Evolutionary conservation across 768 basidiomycete genomes (phyloP), one percentile per base, ranked within the genome.

Genomic region (Leucogyrophana mollusca): DNA sequence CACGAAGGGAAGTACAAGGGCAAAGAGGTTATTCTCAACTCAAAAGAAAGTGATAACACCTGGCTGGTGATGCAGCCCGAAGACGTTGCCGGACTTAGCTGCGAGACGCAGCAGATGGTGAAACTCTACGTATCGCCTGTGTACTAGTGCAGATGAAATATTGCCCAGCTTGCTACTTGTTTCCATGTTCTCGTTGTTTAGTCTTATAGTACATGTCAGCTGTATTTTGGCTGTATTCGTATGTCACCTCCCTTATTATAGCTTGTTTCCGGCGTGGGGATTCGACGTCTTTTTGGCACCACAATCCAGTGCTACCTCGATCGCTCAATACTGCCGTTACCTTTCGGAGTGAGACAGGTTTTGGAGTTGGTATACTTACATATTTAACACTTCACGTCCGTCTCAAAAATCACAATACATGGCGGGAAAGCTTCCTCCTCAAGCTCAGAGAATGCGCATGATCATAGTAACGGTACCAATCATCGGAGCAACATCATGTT

Each of bases 391-490:
- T n/a, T n/a, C n/a, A n/a, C n/a, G n/a, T n/a, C n/a, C n/a, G n/a
- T n/a, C n/a, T n/a, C n/a, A n/a, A n/a, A n/a, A n/a, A n/a, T n/a
- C 27, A 30, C 27, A 30, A 39, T 22, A 18, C 42, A 67, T 67
- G 65, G 51, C 58, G 41, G 48, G 34, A 45, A 70, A 63, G 49
- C 57, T 78, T 10, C 69, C 74, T 18, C 72, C 71, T 7, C 70
- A 78, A 54, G 74, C 72, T 34, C 70, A 65, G 35, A 65, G 69
- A 49, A 60, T 74, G 42, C 73, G 73, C 17, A 77, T 73, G 21
- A 76, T 88, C 48, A 82, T 88, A 34, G 68, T 84, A 33, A 73
- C 83, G 0, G 52, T 82, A 10, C 86, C 86, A 3, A 74, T 88
- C 35, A 80, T 87, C 40, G 80, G 74, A 21, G 83, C 77, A 4